Evolutionary conservation across 331 rosid genomes (phyloP).

Genomic region (Phaseolus coccineus): DNA sequence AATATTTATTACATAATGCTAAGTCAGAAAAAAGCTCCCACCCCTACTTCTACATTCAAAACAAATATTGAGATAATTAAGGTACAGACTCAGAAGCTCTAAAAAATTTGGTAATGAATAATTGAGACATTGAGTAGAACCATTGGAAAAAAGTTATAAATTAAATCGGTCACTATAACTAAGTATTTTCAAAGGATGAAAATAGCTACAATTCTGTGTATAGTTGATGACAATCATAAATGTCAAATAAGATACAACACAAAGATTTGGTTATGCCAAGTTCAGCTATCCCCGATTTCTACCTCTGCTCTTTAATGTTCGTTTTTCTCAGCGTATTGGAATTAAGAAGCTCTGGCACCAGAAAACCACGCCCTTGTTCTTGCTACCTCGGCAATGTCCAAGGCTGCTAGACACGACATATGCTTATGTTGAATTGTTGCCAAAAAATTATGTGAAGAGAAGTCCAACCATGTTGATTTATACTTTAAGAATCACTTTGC

Average conservation of each 20-base stretch:
- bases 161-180: neutral
- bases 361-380: constrained; percentile 15
- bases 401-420: neutral
- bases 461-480: constrained; percentile 22
- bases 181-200: neutral
- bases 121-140: neutral
- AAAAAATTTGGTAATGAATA: neutral
- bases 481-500: constrained; percentile 43
- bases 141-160: neutral
- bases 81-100: neutral
- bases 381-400: constrained; percentile 5
- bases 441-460: constrained; percentile 1
- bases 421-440: neutral
- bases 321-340: neutral
- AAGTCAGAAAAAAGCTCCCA: neutral
- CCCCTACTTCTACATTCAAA: neutral
- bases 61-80: neutral
- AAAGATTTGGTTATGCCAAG: neutral
- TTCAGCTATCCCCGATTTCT: constrained; percentile 12
- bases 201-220: constrained; percentile 13
- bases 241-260: constrained; percentile 27
- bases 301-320: neutral
- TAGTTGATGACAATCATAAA: neutral
- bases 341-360: neutral
- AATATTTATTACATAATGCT: neutral